Evolutionary conservation across 1,139 yeast genomes (phyloP).

Genomic region (Oligophagozyma castellii): DNA sequence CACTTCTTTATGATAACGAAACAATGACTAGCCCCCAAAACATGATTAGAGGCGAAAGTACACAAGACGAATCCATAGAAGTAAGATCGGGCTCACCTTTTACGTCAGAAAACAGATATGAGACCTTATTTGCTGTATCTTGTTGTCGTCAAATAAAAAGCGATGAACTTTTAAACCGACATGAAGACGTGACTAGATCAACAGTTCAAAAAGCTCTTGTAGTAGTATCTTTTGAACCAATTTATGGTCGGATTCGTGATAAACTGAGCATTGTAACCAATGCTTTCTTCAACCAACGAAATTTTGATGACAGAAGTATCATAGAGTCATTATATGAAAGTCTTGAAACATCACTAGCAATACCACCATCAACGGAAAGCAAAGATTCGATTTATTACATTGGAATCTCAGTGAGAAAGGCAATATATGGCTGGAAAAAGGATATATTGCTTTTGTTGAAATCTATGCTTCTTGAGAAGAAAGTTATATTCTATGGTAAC

Average conservation of each 20-base stretch:
- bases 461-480: conserved; percentile 62
- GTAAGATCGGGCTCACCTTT: too few relatives aligned
- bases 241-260: conserved; percentile 77
- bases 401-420: conserved; percentile 59
- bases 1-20: conserved; percentile 60
- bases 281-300: conserved; percentile 70
- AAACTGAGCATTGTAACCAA: conserved; percentile 81
- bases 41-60: conserved; percentile 22
- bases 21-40: conserved; percentile 20
- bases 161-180: conserved; percentile 42
- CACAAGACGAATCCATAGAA: conserved; percentile 27
- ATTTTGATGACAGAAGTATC: conserved; percentile 56
- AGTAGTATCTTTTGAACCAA: conserved; percentile 75
- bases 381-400: conserved; percentile 51
- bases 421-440: conserved; percentile 45
- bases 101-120: conserved; percentile 26
- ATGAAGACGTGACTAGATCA: conserved; percentile 67
- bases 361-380: conserved; percentile 14
- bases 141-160: conserved; percentile 77
- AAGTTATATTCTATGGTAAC: conserved; percentile 59
- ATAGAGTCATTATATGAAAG: conserved; percentile 65
- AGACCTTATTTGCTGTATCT: conserved; percentile 83
- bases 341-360: conserved; percentile 43
- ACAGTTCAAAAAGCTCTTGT: conserved; percentile 88
- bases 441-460: conserved; percentile 61